Conservation (phyloP, 176 grass and related monocot species). For the Urochloa ruziziensis region DNA sequence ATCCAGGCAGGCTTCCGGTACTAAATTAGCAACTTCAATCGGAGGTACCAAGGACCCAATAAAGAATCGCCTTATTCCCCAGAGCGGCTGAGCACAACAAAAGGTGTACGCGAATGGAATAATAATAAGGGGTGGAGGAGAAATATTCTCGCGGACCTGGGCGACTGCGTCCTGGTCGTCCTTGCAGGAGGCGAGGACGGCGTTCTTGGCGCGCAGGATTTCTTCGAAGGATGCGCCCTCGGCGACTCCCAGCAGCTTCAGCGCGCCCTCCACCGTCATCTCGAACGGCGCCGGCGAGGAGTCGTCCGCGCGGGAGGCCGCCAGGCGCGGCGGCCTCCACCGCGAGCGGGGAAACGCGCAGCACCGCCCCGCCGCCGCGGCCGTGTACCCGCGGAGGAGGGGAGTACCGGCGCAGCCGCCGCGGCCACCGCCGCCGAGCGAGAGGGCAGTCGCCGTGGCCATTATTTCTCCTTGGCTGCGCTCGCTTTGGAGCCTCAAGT, state of each 20-base stretch:
- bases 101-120: neutral
- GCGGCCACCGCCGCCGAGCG: constrained; percentile 31
- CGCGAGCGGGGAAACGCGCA: constrained; percentile 21
- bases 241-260: constrained; percentile 79
- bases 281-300: constrained; percentile 70
- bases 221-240: constrained; percentile 86
- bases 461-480: constrained; percentile 46
- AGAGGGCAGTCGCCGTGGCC: constrained; percentile 67
- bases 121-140: neutral
- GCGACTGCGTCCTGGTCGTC: constrained; percentile 80
- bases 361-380: constrained; percentile 14
- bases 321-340: constrained; percentile 31
- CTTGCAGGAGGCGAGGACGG: constrained; percentile 74
- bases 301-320: constrained; percentile 68
- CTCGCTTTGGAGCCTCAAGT: constrained; percentile 24
- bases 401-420: constrained; percentile 10
- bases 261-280: constrained; percentile 82
- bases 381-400: constrained; percentile 36
- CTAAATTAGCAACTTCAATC: neutral
- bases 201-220: constrained; percentile 91
- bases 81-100: neutral
- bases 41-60: neutral
- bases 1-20: neutral
- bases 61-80: neutral
- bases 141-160: constrained; percentile 40